phyloP scores from a whole-genome alignment of 768 basidiomycete genomes.

The Naganishia kalamii region DNA sequence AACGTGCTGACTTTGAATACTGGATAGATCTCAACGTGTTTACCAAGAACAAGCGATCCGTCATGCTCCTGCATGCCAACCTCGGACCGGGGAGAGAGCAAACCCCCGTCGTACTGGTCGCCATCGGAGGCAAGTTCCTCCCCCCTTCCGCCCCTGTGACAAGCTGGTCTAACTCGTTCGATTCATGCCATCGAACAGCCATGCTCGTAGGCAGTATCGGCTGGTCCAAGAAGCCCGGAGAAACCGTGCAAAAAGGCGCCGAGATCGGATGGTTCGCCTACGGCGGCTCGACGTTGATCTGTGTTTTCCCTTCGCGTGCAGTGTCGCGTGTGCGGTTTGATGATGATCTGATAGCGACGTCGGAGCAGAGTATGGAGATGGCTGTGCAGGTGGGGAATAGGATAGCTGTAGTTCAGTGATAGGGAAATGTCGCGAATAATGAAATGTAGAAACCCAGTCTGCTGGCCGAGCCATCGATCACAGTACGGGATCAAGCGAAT shows the following conservation, averaged over 20 bases:
- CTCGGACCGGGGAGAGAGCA: slow-evolving; percentile 31
- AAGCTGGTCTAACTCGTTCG: not conserved
- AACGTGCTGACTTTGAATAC: slow-evolving; percentile 41
- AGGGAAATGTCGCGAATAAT: not conserved
- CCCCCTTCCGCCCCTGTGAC: not conserved
- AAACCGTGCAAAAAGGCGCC: slow-evolving; percentile 50
- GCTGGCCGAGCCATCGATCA: no score
- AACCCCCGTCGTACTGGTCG: slow-evolving; percentile 60
- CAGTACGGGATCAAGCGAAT: no score
- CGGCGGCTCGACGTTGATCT: slow-evolving; percentile 68
- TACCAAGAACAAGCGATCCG: slow-evolving; percentile 45
- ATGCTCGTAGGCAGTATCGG: slow-evolving; percentile 70
- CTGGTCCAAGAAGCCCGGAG: slow-evolving; percentile 53
- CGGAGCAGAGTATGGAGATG: slow-evolving; percentile 58
- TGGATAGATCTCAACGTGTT: slow-evolving; percentile 44
- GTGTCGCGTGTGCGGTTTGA: slow-evolving; percentile 52
- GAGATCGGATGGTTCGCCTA: slow-evolving; percentile 62
- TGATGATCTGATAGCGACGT: slow-evolving; percentile 58
- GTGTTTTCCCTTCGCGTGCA: slow-evolving; percentile 56
- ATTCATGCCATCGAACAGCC: slow-evolving; percentile 39
- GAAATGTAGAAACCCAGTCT: no score
- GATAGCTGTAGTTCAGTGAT: slow-evolving; percentile 29
- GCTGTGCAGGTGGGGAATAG: slow-evolving; percentile 56
- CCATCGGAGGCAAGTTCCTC: slow-evolving; percentile 56
- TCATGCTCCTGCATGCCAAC: slow-evolving; percentile 36